phyloP scores from a whole-genome alignment of 257 asterid genomes.

The Plantago major region DNA sequence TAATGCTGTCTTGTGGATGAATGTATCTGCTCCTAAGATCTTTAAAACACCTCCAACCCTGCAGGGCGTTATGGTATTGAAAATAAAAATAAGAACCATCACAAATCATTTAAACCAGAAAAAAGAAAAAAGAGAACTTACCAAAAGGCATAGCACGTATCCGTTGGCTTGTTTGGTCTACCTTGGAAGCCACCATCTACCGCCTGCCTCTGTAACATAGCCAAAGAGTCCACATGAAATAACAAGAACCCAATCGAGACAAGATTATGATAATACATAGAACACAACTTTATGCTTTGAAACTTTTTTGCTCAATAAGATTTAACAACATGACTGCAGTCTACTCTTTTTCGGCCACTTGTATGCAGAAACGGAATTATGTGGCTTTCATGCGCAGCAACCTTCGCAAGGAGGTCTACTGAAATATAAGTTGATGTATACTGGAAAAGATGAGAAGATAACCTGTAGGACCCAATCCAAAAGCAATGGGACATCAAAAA shows the following conservation, averaged over 20 bases:
- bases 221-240: constrained; percentile 12
- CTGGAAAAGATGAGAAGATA: constrained; percentile 16
- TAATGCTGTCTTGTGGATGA: constrained; percentile 52
- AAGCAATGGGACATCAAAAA: constrained; percentile 63
- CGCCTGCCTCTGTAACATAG: constrained; percentile 72
- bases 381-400: neutral
- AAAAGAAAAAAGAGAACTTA: constrained; percentile 21
- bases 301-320: neutral
- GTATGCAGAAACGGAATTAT: neutral
- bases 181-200: constrained; percentile 91
- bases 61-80: constrained; percentile 10
- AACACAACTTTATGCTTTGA: neutral
- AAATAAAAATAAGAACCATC: constrained; percentile 1
- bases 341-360: neutral
- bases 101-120: constrained; percentile 1
- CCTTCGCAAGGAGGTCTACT: neutral
- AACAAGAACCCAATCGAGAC: neutral
- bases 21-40: constrained; percentile 69
- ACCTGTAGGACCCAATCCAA: constrained; percentile 93
- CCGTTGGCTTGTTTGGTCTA: constrained; percentile 78
- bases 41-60: constrained; percentile 89
- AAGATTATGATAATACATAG: neutral
- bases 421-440: neutral
- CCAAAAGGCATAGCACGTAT: constrained; percentile 98
- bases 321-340: neutral